These are phyloP conservation scores for Trichoderma atrobrunneum DNA, from an alignment of 2,329 filamentous ascomycete genomes.

Conservation along the genomic window DNA sequence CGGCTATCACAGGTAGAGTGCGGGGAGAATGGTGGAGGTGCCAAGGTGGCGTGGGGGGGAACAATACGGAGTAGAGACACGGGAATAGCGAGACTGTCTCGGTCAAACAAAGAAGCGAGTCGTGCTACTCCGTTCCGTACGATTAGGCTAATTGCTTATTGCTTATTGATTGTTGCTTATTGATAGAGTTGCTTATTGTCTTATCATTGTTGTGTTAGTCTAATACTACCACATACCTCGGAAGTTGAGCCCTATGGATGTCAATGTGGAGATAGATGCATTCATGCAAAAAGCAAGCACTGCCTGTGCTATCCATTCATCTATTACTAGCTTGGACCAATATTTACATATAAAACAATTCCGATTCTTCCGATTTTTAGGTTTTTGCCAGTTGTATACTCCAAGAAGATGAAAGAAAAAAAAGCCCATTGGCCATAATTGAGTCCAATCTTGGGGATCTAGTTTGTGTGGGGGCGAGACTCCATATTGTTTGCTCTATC, in stretches of 20 bases:
- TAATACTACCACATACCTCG: background rate
- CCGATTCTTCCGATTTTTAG: background rate
- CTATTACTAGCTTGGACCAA: conserved; percentile 1
- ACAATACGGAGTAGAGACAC: background rate
- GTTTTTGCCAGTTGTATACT: conserved; percentile 1
- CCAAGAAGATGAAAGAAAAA: background rate
- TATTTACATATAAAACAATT: conserved; percentile 1
- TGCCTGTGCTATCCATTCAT: background rate
- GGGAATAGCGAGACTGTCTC: background rate
- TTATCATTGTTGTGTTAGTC: background rate
- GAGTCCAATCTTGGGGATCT: background rate
- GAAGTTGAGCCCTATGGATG: background rate
- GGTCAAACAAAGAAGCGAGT: background rate
- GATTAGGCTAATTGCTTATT: background rate
- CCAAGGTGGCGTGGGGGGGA: background rate
- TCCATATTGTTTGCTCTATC: background rate
- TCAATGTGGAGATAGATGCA: background rate
- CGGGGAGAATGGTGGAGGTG: background rate
- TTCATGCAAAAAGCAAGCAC: background rate
- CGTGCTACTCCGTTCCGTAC: background rate
- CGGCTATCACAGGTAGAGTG: background rate
- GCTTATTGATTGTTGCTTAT: no score
- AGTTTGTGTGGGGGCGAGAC: background rate
- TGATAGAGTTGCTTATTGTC: background rate
- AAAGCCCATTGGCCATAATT: background rate